Evolutionary conservation across 2,329 filamentous ascomycete species (phyloP).

Genomic region (Hymenoscyphus linearis): DNA sequence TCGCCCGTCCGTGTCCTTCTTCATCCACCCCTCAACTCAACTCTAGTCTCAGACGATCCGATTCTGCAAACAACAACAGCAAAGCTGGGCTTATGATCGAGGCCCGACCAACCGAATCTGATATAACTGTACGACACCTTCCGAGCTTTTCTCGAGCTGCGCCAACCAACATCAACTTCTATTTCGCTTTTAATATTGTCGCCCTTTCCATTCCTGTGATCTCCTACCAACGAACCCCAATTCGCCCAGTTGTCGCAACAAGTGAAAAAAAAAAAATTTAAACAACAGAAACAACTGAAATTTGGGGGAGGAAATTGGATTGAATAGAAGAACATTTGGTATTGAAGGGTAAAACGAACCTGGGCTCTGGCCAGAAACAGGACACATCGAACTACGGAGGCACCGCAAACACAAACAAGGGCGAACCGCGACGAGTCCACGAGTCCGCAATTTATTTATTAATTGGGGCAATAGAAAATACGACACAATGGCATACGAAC

Average conservation of each 20-base stretch:
- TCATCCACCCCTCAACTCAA: not conserved
- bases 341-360: not conserved
- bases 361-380: not conserved
- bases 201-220: not conserved
- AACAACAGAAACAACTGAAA: not conserved
- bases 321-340: not conserved
- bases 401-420: not conserved
- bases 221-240: not conserved
- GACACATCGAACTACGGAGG: not conserved
- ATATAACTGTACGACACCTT: not conserved
- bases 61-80: not conserved
- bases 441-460: not conserved
- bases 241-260: not conserved
- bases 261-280: not conserved
- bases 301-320: not conserved
- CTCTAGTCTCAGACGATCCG: not conserved
- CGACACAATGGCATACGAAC: slow-evolving; percentile 31
- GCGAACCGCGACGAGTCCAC: not conserved
- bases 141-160: not conserved
- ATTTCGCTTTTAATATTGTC: not conserved
- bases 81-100: not conserved
- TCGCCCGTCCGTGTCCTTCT: not conserved
- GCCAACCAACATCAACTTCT: not conserved
- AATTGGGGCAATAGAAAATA: not conserved
- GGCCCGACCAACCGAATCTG: not conserved